A percentile compares a stretch with the other conserved stretches of the same genome.
Conservation (phyloP, 2,329 filamentous ascomycete species). For the Penicillium sp. region DNA sequence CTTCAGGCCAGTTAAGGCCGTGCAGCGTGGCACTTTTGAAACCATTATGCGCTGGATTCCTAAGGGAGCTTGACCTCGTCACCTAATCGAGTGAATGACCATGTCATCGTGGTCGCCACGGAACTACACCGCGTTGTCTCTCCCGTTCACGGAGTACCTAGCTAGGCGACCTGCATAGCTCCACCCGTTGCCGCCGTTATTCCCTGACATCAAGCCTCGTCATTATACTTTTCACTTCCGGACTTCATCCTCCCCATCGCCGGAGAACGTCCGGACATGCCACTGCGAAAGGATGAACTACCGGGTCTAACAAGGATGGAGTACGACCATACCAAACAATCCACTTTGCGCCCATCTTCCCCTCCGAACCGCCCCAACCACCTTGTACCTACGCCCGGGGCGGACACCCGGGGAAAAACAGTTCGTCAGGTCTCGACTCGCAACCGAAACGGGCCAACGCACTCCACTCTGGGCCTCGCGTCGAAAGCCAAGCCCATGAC, state of each 20-base stretch:
- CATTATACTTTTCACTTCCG: conserved; percentile 1
- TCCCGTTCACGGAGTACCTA: no score
- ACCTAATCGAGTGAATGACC: no score
- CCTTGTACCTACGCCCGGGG: no score
- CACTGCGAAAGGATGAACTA: not conserved
- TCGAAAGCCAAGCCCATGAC: conserved; percentile 4
- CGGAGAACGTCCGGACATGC: not conserved
- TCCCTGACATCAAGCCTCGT: not conserved
- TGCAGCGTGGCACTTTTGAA: no score
- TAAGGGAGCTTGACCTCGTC: no score
- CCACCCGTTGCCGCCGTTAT: conserved; percentile 10
- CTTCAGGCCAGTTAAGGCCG: conserved; percentile 5
- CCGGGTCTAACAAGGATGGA: not conserved
- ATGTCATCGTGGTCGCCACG: no score
- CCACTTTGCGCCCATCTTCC: not conserved
- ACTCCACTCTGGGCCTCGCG: conserved; percentile 9
- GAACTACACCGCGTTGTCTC: no score
- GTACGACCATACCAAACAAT: no score
- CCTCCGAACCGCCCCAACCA: not conserved
- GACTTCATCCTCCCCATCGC: not conserved
- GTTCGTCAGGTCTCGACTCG: conserved; percentile 11
- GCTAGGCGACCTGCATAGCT: conserved; percentile 5
- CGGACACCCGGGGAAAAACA: not conserved
- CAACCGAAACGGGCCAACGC: conserved; percentile 8
- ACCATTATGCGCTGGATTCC: not conserved